These are phyloP conservation scores for Orbilia quercus DNA, from an alignment of 2,329 filamentous ascomycete species.

Conservation along the genomic window DNA sequence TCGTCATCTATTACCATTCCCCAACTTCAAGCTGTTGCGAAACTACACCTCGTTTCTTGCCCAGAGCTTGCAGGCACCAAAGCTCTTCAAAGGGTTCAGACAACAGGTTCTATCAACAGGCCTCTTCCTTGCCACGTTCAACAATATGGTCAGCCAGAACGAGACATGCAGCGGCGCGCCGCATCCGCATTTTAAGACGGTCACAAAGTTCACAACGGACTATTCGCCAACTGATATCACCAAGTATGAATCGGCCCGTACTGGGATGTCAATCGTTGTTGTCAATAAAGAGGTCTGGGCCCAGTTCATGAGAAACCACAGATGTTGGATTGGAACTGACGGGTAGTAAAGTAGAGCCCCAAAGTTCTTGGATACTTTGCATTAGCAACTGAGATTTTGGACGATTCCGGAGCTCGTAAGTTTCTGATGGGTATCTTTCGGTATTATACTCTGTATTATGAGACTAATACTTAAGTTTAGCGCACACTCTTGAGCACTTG, in stretches of 20 bases:
- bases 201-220: conserved; percentile 87
- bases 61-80: conserved; percentile 43
- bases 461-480: conserved; percentile 57
- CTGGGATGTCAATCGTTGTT: conserved; percentile 92
- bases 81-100: conserved; percentile 45
- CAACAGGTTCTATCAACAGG: conserved; percentile 25
- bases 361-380: conserved; percentile 96
- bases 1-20: background rate
- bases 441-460: background rate
- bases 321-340: conserved; percentile 1
- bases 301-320: background rate
- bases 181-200: conserved; percentile 75
- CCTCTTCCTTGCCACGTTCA: conserved; percentile 33
- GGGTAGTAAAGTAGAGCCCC: conserved; percentile 67
- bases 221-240: conserved; percentile 90
- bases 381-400: conserved; percentile 94
- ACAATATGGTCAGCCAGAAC: conserved; percentile 36
- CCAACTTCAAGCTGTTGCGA: conserved; percentile 36
- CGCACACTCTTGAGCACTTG: conserved; percentile 68
- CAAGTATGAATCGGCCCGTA: conserved; percentile 94
- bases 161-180: conserved; percentile 14
- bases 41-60: conserved; percentile 47
- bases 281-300: conserved; percentile 78
- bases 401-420: conserved; percentile 85
- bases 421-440: conserved; percentile 58